phyloP scores from a whole-genome alignment of 1,284 basidiomycete genomes.

The Ganoderma sinense region DNA sequence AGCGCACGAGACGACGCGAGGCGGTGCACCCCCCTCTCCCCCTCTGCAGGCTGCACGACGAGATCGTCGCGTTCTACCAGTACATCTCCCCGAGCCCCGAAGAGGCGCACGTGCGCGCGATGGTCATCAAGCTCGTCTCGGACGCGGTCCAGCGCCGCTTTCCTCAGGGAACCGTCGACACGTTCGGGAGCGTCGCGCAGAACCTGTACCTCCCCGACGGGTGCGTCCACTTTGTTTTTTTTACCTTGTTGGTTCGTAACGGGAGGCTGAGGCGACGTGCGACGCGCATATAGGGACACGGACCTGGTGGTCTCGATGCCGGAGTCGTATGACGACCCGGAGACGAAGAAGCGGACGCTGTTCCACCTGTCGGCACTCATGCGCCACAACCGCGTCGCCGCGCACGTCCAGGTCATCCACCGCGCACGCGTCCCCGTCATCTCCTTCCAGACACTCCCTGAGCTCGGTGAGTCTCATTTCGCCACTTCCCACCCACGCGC shows the following conservation, averaged over 20 bases:
- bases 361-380: slow-evolving; percentile 39
- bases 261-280: neutral
- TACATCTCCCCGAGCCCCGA: slow-evolving; percentile 38
- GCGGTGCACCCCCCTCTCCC: no score
- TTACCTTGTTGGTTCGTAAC: neutral
- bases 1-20: neutral
- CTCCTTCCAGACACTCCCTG: slow-evolving; percentile 59
- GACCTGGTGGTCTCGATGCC: slow-evolving; percentile 43
- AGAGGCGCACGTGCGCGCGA: slow-evolving; percentile 35
- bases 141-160: slow-evolving; percentile 36
- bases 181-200: slow-evolving; percentile 42
- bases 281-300: slow-evolving; percentile 39
- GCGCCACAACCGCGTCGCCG: slow-evolving; percentile 36
- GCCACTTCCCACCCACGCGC: no score
- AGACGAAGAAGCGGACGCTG: slow-evolving; percentile 34
- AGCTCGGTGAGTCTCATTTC: slow-evolving; percentile 37
- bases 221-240: slow-evolving; percentile 24
- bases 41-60: slow-evolving; percentile 75
- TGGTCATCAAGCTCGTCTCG: slow-evolving; percentile 33
- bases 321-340: slow-evolving; percentile 26
- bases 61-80: slow-evolving; percentile 49
- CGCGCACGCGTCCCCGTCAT: slow-evolving; percentile 67
- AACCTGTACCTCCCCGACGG: slow-evolving; percentile 41
- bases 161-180: slow-evolving; percentile 28
- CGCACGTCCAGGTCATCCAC: slow-evolving; percentile 56